Percentiles rank a stretch among this genome's conserved stretches.
phyloP scores from a whole-genome alignment of 2,329 filamentous ascomycete species.

The Fusarium proliferatum region DNA sequence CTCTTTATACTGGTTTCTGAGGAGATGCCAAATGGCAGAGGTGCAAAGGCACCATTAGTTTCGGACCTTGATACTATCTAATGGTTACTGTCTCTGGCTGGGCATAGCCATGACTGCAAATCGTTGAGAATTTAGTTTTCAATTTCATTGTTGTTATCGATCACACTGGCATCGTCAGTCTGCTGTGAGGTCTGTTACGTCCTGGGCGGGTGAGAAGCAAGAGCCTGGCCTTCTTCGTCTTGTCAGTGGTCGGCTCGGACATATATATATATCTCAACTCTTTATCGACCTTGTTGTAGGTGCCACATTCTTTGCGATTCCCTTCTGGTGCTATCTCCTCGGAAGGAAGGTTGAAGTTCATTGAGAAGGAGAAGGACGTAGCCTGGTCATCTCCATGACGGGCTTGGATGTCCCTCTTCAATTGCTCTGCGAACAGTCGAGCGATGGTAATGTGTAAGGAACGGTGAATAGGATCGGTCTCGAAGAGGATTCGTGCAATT shows the following conservation, averaged over 20 bases:
- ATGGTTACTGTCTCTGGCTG: no score
- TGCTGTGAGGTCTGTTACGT: neutral
- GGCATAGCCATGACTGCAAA: no score
- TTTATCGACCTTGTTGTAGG: neutral
- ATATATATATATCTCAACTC: neutral
- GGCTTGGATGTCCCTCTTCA: slow-evolving; percentile 58
- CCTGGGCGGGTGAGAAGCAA: neutral
- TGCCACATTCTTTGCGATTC: neutral
- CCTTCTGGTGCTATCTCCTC: neutral
- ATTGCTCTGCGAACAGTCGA: slow-evolving; percentile 66
- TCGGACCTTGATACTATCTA: no score
- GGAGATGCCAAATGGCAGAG: no score
- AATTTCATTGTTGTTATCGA: no score
- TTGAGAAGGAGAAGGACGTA: neutral
- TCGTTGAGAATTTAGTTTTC: no score
- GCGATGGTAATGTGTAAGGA: slow-evolving; percentile 64
- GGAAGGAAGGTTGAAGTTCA: neutral
- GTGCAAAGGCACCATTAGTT: no score
- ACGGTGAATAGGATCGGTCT: slow-evolving; percentile 58
- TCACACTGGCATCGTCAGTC: no score
- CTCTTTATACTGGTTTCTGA: no score
- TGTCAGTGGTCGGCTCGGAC: no score
- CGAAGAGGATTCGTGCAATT: slow-evolving; percentile 53
- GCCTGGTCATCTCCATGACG: slow-evolving; percentile 56
- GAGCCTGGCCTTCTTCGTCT: neutral